phyloP scores from a whole-genome alignment of 495 filamentous ascomycete species.

The Chaetomidium leptoderma region DNA sequence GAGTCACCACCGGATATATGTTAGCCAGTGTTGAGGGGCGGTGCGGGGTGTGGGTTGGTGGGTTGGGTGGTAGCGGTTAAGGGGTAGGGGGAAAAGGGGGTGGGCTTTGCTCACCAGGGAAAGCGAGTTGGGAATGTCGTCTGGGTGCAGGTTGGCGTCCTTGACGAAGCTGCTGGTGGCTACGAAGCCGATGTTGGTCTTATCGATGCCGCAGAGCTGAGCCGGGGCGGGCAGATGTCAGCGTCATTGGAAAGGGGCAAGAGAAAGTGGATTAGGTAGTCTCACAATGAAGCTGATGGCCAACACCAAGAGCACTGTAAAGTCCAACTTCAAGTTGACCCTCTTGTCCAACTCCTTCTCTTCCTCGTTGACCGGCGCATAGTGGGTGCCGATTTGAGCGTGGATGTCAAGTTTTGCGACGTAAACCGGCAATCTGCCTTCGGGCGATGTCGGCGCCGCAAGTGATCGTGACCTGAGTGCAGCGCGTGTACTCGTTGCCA shows the following conservation, averaged over 20 bases:
- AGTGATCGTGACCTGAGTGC: too few relatives aligned
- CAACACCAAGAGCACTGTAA: neutral
- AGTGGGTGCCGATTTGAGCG: neutral
- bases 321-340: neutral
- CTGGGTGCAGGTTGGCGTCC: constrained; percentile 3
- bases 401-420: too few relatives aligned
- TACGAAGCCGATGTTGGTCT: constrained; percentile 4
- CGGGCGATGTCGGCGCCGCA: too few relatives aligned
- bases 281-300: constrained; percentile 6
- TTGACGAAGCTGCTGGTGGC: constrained; percentile 7
- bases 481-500: too few relatives aligned
- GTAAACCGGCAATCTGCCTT: too few relatives aligned
- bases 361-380: neutral
- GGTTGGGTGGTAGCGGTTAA: too few relatives aligned
- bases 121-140: constrained; percentile 1
- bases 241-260: neutral
- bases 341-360: neutral
- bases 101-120: neutral
- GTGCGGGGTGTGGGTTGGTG: too few relatives aligned
- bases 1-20: too few relatives aligned
- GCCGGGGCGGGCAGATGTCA: neutral
- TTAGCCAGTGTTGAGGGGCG: too few relatives aligned
- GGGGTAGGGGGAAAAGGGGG: neutral
- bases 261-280: neutral
- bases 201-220: constrained; percentile 8